Base-by-base conservation (phyloP, 148 eudicot genomes). In the Rhododendron vialii region DNA sequence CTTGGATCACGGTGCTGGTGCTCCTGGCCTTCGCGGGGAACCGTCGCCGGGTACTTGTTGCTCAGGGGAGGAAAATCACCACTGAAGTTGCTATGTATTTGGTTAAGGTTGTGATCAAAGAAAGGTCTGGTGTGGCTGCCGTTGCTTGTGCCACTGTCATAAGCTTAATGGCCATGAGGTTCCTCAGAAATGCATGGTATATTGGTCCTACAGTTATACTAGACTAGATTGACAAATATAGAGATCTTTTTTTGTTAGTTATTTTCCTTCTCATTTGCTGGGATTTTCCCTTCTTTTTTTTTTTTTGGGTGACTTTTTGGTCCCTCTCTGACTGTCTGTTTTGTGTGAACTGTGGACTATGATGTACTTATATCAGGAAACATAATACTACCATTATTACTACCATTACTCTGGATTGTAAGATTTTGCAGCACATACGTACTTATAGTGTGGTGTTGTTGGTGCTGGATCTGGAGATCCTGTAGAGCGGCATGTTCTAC, bases 1-100 rank as follows among this genome's bases (percentile, higher is more conserved):
- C 95, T 2, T 95, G 96, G 94, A 93, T 93, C 84, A 94, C 94
- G 2, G 94, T 95, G 83, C 67, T 94, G 78, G 97, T 94, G 35
- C 88, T 95, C 47, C 80, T 95, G 20, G 88, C 97, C 2, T 92
- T 94, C n/a, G 91, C 91, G 0, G 98, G 97, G 36, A 95, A 95
- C 83, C 91, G 94, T 3, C 88, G 96, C 3, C 85, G 93, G 1
- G 95, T 93, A 13, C 84, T 95, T 80, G 98, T 84, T 18, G 87
- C 81, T 59, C 89, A 93, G 80, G 93, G 96, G 67, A 90, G 88
- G 87, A 93, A 90, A 91, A 93, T 95, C 85, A 92, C 97, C 28
- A 24, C 85, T 18, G 97, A 95, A 51, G 91, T 95, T 78, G 89
- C 91, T 9, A 85, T 91, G 86, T 81, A 87, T 41, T 63, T 91